These are phyloP conservation scores for Fonsecaea erecta DNA, from an alignment of 2,329 filamentous ascomycete species.

Conservation along the genomic window DNA sequence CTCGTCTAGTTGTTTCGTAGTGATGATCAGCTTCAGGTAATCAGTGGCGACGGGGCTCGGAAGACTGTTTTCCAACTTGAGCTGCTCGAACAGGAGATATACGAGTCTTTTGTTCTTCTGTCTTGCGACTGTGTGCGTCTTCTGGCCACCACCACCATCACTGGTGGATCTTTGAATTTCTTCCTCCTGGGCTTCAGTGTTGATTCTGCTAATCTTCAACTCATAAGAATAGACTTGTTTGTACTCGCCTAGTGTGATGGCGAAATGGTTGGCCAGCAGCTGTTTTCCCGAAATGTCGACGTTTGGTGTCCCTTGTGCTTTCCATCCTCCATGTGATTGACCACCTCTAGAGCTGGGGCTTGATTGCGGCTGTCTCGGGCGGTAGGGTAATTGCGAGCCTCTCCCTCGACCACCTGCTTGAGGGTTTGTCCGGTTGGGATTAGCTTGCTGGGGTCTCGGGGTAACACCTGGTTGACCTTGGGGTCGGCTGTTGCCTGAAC, in stretches of 20 bases:
- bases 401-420: not conserved
- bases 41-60: slow-evolving; percentile 4
- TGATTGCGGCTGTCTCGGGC: not conserved
- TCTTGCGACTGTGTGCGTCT: not conserved
- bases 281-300: not conserved
- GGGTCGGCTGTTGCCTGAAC: not conserved
- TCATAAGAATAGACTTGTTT: slow-evolving; percentile 17
- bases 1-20: not conserved
- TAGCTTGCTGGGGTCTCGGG: not conserved
- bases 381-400: not conserved
- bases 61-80: not conserved
- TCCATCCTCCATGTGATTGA: not conserved
- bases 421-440: not conserved
- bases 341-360: not conserved
- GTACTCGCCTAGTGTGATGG: slow-evolving; percentile 8
- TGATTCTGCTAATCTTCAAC: slow-evolving; percentile 2
- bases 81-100: not conserved
- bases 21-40: not conserved
- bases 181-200: not conserved
- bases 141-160: not conserved
- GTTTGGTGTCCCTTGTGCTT: not conserved
- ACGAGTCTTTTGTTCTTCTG: slow-evolving; percentile 10
- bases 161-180: not conserved
- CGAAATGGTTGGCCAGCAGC: slow-evolving; percentile 26
- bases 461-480: not conserved